Evolutionary conservation across 768 basidiomycete genomes (phyloP).

Genomic region (Pleurotus pulmonarius): DNA sequence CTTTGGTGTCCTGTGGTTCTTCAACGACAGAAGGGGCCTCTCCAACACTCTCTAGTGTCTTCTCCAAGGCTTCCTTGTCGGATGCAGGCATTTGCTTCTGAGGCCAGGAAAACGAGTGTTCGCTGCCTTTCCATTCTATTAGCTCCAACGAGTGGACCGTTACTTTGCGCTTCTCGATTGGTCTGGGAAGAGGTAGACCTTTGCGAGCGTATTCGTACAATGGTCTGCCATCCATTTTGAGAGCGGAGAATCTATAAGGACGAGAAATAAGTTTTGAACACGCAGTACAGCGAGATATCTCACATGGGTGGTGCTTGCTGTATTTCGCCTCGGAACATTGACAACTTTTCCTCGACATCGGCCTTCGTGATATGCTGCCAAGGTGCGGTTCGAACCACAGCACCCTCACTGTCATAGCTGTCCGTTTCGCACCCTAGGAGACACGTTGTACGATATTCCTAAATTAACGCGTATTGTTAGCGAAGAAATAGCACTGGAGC

Average conservation of each 20-base stretch:
- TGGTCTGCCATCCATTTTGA: constrained; percentile 97
- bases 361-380: constrained; percentile 85
- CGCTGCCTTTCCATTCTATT: constrained; percentile 68
- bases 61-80: constrained; percentile 67
- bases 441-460: constrained; percentile 93
- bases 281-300: constrained; percentile 16
- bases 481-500: not conserved
- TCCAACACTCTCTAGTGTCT: constrained; percentile 52
- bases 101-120: constrained; percentile 81
- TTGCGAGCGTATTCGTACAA: constrained; percentile 94
- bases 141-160: constrained; percentile 81
- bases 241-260: constrained; percentile 80
- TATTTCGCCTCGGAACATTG: constrained; percentile 82
- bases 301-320: constrained; percentile 91
- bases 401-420: constrained; percentile 89
- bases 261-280: constrained; percentile 6
- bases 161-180: constrained; percentile 85
- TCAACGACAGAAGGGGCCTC: constrained; percentile 35
- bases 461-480: not conserved
- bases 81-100: constrained; percentile 61
- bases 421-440: constrained; percentile 94
- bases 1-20: constrained; percentile 26
- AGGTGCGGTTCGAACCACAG: constrained; percentile 68
- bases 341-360: constrained; percentile 63
- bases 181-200: constrained; percentile 86